A percentile compares a stretch with the other conserved stretches of the same genome.
phyloP scores from a whole-genome alignment of 225 moss, liverwort and hornwort genomes.

The Antitrichia curtipendula region DNA sequence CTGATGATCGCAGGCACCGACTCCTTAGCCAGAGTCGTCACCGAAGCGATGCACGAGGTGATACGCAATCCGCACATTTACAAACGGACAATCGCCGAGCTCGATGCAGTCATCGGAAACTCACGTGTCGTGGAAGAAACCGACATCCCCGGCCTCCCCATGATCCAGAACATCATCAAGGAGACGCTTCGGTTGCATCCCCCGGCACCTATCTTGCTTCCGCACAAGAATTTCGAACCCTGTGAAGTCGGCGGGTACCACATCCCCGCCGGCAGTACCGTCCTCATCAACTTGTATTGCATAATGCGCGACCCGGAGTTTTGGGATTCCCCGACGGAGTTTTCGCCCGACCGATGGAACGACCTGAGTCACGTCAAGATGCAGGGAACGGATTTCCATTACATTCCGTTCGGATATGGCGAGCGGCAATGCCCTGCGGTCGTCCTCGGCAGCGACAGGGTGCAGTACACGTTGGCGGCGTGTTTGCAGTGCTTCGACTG shows the following conservation, averaged over 20 bases:
- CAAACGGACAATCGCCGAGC: not conserved
- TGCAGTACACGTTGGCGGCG: not conserved
- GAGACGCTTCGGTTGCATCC: conserved; percentile 23
- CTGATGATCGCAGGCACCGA: not conserved
- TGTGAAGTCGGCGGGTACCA: conserved; percentile 17
- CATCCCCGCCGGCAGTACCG: conserved; percentile 7
- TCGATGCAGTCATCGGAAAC: conserved; percentile 7
- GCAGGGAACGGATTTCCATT: conserved; percentile 10
- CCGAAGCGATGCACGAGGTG: not conserved
- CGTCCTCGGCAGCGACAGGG: not conserved
- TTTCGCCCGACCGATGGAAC: conserved; percentile 26
- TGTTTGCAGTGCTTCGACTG: conserved; percentile 4
- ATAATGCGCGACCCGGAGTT: conserved; percentile 11
- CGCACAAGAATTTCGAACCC: conserved; percentile 3
- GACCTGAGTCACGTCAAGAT: not conserved
- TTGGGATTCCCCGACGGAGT: conserved; percentile 6
- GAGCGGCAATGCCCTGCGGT: conserved; percentile 5
- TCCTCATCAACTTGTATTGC: conserved; percentile 11
- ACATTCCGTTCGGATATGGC: conserved; percentile 16
- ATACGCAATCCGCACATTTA: not conserved
- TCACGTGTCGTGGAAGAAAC: conserved; percentile 4
- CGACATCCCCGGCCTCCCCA: conserved; percentile 10
- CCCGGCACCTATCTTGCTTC: not conserved
- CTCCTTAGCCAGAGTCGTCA: not conserved
- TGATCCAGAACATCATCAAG: conserved; percentile 19